Base-by-base conservation (phyloP, 208 protist genomes). In the Trypanosoma congolense region DNA sequence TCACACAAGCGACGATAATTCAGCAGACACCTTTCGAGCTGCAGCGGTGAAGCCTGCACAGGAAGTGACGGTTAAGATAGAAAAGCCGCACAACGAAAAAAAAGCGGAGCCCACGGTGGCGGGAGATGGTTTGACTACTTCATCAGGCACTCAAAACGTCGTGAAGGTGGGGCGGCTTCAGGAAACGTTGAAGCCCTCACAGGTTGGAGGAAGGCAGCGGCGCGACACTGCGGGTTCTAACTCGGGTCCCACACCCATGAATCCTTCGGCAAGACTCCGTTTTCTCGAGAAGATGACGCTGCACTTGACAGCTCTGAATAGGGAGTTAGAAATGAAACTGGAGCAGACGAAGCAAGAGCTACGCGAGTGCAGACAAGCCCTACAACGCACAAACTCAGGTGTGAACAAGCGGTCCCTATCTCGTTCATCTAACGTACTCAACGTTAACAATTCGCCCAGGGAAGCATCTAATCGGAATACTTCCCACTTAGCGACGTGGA, bases 261-360 rank as follows among this genome's bases (percentile, higher is more conserved):
- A 52, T 19, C n/a, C 31, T 36, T 9, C 42, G 18, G 38, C 43
- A 14, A 30, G 45, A n/a, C 24, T 69, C 18, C 38, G 25, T 10
- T 46, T 38, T 2, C 31, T 69, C 33, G 62, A 69, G 29, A 28
- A 57, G 18, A 61, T 61, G 30, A 9, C 61, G 38, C 54, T 69
- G 4, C 53, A 61, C 48, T 51, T 69, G 48, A 12, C 49, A 21
- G 54, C 41, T 25, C 18, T 69, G 16, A 69, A 69, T 40, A 47
- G 47, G 42, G 54, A 69, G 24, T 28, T 69, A 42, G 48, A 69
- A 35, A 26, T 57, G 22, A 55, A 69, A 25, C 54, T 69, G 28
- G 28, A 53, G 35, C 48, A 61, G 10, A 61, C 54, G 19, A 53
- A 54, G 35, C 21, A 36, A 1, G 62, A 69, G 31, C 31, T 69